phyloP scores from a whole-genome alignment of 2,329 filamentous ascomycete genomes.

The Botrytis aclada region DNA sequence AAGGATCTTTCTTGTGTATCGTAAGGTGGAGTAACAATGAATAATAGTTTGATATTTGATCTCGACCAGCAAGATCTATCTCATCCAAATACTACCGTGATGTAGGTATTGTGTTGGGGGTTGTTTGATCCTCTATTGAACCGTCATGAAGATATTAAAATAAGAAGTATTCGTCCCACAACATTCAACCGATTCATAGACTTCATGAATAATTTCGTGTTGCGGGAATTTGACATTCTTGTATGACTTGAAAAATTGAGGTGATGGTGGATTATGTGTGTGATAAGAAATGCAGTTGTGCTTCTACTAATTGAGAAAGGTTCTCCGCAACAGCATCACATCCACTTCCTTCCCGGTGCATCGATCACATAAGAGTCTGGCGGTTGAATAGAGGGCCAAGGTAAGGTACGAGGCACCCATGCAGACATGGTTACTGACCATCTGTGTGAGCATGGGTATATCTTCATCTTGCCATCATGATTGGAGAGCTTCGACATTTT shows the following conservation, averaged over 20 bases:
- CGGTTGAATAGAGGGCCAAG: constrained; percentile 1
- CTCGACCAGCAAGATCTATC: constrained; percentile 30
- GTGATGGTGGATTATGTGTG: constrained; percentile 6
- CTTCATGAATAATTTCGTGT: neutral
- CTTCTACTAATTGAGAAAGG: neutral
- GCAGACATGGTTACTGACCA: neutral
- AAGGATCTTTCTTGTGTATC: constrained; percentile 1
- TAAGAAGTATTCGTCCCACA: neutral
- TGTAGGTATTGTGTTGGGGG: neutral
- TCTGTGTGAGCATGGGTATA: neutral
- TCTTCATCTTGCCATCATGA: neutral
- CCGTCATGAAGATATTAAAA: constrained; percentile 2
- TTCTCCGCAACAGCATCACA: constrained; percentile 15
- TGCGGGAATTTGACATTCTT: constrained; percentile 12
- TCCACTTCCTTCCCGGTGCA: neutral
- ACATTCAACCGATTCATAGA: neutral
- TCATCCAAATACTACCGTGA: neutral
- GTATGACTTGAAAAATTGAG: neutral
- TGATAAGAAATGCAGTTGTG: constrained; percentile 12
- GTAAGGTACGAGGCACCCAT: constrained; percentile 8
- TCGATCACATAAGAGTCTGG: constrained; percentile 9
- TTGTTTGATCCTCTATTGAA: neutral
- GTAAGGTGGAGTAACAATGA: neutral
- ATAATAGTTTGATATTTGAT: constrained; percentile 5
- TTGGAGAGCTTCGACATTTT: neutral